phyloP scores from a whole-genome alignment of 345 rosid species.

The Rhodamnia argentea region DNA sequence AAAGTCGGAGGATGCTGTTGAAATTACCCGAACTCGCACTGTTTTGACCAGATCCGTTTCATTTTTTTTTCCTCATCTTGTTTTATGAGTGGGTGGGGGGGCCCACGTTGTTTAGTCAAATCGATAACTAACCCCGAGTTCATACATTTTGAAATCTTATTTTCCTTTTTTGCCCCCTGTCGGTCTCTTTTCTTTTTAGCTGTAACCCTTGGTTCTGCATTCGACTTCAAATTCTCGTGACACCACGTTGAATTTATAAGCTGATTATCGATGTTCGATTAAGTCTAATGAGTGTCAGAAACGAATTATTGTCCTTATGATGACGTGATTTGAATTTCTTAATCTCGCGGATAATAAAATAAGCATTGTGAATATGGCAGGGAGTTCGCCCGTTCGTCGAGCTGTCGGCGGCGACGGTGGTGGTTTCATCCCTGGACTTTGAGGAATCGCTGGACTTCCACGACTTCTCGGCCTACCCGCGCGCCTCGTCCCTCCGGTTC shows the following conservation, averaged over 20 bases:
- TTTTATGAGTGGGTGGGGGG: neutral
- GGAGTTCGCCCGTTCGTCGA: constrained; percentile 91
- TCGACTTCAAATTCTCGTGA: neutral
- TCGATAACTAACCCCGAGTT: neutral
- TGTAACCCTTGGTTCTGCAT: neutral
- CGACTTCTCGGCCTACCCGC: constrained; percentile 54
- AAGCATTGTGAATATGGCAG: neutral
- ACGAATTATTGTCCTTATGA: neutral
- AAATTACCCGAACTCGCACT: neutral
- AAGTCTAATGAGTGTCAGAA: neutral
- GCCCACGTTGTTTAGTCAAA: constrained; percentile 19
- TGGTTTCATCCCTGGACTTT: constrained; percentile 65
- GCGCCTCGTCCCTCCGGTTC: constrained; percentile 71
- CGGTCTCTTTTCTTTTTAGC: neutral
- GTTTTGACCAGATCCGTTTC: neutral
- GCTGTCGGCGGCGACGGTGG: constrained; percentile 49
- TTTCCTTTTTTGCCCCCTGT: neutral
- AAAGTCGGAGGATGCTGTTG: neutral
- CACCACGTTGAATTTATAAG: neutral
- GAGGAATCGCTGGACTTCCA: constrained; percentile 53
- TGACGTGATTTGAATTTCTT: too few relatives aligned
- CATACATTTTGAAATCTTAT: neutral
- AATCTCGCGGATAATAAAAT: too few relatives aligned
- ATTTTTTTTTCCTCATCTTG: too few relatives aligned
- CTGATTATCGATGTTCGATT: neutral